Evolutionary conservation across 768 basidiomycete genomes (phyloP), one percentile per base, ranked within the genome.

Genomic region (Lactarius deliciosus): DNA sequence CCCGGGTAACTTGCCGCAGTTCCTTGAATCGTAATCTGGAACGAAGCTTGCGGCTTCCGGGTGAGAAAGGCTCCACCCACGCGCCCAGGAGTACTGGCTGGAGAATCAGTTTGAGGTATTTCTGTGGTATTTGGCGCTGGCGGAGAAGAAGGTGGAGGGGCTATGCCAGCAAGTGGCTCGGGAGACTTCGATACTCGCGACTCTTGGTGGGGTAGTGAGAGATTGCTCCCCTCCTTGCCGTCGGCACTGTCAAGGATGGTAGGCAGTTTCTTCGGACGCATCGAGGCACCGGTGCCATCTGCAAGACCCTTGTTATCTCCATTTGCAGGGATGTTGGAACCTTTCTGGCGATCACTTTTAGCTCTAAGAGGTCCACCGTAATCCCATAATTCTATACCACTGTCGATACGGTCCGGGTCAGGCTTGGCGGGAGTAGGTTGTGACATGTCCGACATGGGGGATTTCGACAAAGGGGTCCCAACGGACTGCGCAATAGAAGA

Each of bases 371-470:
- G 28, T 11, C 59, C 58, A 16, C 22, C 13, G 13, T 60, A 45
- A 60, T 68, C 66, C 66, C 66, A 68, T 55, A 68, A 2, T 22
- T 60, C 66, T 55, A 68, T 64, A 16, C 66, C 66, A 36, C 66
- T 68, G 36, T 68, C 66, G 47, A 32, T 38, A 32, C 62, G 66
- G 55, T 38, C 54, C n/a, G 41, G 22, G 30, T 38, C 53, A 5
- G 41, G 28, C 58, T 60, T 68, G 34, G 56, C 11, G 20, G 53
- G 16, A 59, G 58, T 15, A 15, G 25, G 3, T 30, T 54, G 36
- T n/a, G 43, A 56, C 13, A 36, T 6, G 8, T n/a, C 34, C n/a
- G 22, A 68, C 1, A 18, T 18, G 13, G 66, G 20, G 40, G 57
- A 18, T 22, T 22, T 59, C 11, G 30, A 54, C 8, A 7, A 30